phyloP scores from a whole-genome alignment of 2,329 filamentous ascomycete genomes.

The Fusarium sp. region DNA sequence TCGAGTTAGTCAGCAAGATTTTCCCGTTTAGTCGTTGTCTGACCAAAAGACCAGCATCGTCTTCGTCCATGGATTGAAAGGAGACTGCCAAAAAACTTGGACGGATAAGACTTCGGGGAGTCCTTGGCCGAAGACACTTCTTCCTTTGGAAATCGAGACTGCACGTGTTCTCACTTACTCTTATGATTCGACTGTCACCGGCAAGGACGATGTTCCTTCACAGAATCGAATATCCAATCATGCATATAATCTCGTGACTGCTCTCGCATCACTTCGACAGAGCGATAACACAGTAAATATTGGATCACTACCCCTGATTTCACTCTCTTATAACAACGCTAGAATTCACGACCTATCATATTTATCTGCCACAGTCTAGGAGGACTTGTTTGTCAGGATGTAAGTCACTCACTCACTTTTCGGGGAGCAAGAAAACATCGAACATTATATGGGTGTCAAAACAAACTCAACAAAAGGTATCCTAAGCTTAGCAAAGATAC shows the following conservation, averaged over 20 bases:
- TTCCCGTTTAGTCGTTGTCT: too few species aligned
- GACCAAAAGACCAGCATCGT: slow-evolving; percentile 1
- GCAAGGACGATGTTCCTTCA: not conserved
- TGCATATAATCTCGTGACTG: slow-evolving; percentile 22
- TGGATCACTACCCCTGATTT: too few species aligned
- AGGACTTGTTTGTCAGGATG: slow-evolving; percentile 34
- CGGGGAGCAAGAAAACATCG: not conserved
- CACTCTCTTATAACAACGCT: too few species aligned
- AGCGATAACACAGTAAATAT: slow-evolving; percentile 6
- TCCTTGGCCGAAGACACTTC: slow-evolving; percentile 16
- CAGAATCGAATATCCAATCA: slow-evolving; percentile 28
- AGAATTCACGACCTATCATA: slow-evolving; percentile 13
- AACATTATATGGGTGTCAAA: not conserved
- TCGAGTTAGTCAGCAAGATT: slow-evolving; percentile 1
- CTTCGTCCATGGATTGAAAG: slow-evolving; percentile 31
- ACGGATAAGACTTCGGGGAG: not conserved
- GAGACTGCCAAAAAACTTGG: slow-evolving; percentile 31
- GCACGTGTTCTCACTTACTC: slow-evolving; percentile 33
- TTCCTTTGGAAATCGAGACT: slow-evolving; percentile 4
- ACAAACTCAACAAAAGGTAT: not conserved
- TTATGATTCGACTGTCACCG: slow-evolving; percentile 10
- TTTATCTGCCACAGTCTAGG: slow-evolving; percentile 35
- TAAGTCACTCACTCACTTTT: not conserved
- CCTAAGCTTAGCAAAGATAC: not conserved
- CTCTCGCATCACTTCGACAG: slow-evolving; percentile 21